Evolutionary conservation across 2,329 filamentous ascomycete species (phyloP).

Genomic region (Stenocarpella maydis): DNA sequence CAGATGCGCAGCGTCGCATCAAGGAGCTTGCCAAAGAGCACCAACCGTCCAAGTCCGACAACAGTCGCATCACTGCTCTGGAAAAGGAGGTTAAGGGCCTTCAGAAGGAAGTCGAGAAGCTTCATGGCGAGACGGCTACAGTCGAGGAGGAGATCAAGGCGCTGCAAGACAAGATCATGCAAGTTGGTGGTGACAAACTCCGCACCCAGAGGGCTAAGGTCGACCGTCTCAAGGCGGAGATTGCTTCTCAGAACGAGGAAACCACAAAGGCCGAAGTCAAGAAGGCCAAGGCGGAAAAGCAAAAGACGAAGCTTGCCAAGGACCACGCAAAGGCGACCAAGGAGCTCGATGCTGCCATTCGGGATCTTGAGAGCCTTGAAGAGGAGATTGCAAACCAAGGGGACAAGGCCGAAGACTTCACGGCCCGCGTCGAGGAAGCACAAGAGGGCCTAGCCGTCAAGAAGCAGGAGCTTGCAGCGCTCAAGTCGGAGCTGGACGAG

Average conservation of each 20-base stretch:
- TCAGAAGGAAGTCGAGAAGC: constrained; percentile 79
- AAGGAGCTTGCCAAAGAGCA: constrained; percentile 85
- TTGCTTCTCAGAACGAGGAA: constrained; percentile 80
- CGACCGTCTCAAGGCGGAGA: constrained; percentile 86
- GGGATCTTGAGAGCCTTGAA: constrained; percentile 81
- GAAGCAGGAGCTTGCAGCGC: constrained; percentile 78
- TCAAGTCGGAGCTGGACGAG: constrained; percentile 88
- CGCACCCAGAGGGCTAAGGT: constrained; percentile 91
- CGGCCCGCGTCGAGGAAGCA: constrained; percentile 79
- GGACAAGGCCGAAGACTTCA: constrained; percentile 76
- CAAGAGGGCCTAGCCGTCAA: constrained; percentile 79
- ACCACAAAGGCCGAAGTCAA: constrained; percentile 87
- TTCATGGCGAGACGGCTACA: constrained; percentile 85
- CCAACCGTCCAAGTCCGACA: constrained; percentile 81
- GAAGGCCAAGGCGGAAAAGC: constrained; percentile 93
- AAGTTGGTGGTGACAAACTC: constrained; percentile 92
- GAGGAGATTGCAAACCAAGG: constrained; percentile 81
- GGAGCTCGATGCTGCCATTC: constrained; percentile 76
- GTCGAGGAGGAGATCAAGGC: constrained; percentile 93
- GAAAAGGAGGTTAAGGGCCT: constrained; percentile 81
- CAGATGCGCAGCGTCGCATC: constrained; percentile 83
- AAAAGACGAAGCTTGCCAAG: constrained; percentile 85
- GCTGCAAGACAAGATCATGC: constrained; percentile 97
- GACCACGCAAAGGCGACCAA: constrained; percentile 79
- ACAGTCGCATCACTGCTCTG: constrained; percentile 74